A percentile compares a stretch with the other conserved stretches of the same genome.
Conservation (phyloP, 2,329 filamentous ascomycete species). For the Apiospora arundinis region DNA sequence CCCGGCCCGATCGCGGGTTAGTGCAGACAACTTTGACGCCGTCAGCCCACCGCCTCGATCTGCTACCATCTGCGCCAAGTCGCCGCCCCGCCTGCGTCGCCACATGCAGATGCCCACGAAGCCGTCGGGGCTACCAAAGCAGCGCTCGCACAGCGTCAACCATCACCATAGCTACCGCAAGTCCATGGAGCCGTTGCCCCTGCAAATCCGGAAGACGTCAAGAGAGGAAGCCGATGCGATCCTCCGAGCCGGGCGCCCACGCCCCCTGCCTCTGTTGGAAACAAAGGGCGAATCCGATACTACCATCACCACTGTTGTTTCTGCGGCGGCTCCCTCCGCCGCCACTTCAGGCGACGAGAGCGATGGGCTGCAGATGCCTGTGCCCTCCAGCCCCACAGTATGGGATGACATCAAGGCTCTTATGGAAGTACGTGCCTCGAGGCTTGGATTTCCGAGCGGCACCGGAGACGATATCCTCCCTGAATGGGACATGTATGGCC, state of each 20-base stretch:
- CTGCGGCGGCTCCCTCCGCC: no score
- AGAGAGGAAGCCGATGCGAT: slow-evolving; percentile 13
- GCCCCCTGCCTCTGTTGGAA: neutral
- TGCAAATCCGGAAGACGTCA: slow-evolving; percentile 29
- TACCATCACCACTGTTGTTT: neutral
- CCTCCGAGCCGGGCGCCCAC: neutral
- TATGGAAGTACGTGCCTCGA: slow-evolving; percentile 22
- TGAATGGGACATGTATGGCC: slow-evolving; percentile 55
- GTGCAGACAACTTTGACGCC: neutral
- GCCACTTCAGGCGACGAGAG: neutral
- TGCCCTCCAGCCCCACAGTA: slow-evolving; percentile 6
- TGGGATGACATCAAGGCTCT: slow-evolving; percentile 25
- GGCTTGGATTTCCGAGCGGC: slow-evolving; percentile 3
- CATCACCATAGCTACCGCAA: slow-evolving; percentile 16
- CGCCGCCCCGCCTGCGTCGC: neutral
- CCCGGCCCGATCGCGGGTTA: neutral
- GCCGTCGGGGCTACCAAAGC: slow-evolving; percentile 22
- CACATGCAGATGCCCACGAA: slow-evolving; percentile 17
- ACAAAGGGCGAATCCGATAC: neutral
- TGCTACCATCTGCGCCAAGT: neutral
- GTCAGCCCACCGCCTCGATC: slow-evolving; percentile 9
- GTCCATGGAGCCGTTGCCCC: slow-evolving; percentile 27
- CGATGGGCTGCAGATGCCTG: slow-evolving; percentile 1
- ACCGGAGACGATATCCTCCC: slow-evolving; percentile 27
- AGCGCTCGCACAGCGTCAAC: slow-evolving; percentile 25